Evolutionary conservation across 2,329 filamentous ascomycete species (phyloP).

Genomic region (Corinectria fuckeliana): DNA sequence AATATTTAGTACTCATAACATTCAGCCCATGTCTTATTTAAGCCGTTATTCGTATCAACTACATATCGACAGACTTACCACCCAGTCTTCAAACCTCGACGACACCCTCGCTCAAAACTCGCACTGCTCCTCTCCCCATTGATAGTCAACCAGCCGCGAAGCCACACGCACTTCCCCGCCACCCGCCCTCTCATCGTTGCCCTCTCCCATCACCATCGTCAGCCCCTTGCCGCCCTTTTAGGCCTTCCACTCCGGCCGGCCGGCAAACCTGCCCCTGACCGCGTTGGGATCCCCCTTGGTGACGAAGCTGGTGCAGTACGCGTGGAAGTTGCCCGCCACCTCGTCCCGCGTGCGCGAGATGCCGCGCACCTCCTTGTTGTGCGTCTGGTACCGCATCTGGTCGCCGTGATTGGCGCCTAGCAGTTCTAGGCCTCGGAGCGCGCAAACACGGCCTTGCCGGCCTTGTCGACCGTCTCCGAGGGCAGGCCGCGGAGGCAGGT

Average conservation of each 20-base stretch:
- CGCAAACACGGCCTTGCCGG: conserved; percentile 39
- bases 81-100: conserved; percentile 40
- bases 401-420: conserved; percentile 35
- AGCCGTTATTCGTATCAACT: not conserved
- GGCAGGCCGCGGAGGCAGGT: conserved; percentile 34
- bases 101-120: conserved; percentile 52
- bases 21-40: too few relatives aligned
- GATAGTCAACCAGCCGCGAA: conserved; percentile 48
- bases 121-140: conserved; percentile 52
- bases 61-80: not conserved
- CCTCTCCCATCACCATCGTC: conserved; percentile 54
- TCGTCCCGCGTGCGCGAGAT: conserved; percentile 42
- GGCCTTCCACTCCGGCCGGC: conserved; percentile 35
- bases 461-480: conserved; percentile 32
- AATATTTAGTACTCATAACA: not conserved
- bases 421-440: conserved; percentile 37
- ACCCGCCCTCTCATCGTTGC: conserved; percentile 56
- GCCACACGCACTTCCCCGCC: conserved; percentile 45
- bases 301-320: conserved; percentile 33
- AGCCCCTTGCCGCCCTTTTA: conserved; percentile 35
- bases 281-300: conserved; percentile 30
- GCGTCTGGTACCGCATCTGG: conserved; percentile 45
- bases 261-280: conserved; percentile 28
- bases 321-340: conserved; percentile 28
- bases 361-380: conserved; percentile 44